Evolutionary conservation across 116 monocot genomes (phyloP).

Genomic region (Cymodocea nodosa): DNA sequence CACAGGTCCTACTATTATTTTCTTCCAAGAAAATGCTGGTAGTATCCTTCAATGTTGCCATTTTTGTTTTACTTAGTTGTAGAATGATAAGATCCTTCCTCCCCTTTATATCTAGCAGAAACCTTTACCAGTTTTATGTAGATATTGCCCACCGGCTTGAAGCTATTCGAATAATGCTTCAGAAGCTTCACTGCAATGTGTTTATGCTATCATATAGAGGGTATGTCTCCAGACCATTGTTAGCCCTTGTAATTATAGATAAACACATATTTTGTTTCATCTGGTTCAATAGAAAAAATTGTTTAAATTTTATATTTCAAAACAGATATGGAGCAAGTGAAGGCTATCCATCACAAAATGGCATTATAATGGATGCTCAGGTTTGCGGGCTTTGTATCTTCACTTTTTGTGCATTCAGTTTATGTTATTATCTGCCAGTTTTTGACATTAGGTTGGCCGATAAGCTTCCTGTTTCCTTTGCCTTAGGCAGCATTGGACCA

Average conservation of each 20-base stretch:
- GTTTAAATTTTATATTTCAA: not conserved
- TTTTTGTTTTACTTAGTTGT: not conserved
- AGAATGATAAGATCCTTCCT: not conserved
- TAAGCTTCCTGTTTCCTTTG: not conserved
- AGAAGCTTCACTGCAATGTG: conserved; percentile 78
- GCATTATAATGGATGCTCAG: conserved; percentile 90
- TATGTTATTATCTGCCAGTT: not conserved
- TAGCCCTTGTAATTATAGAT: not conserved
- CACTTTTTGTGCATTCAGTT: not conserved
- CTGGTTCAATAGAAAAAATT: conserved; percentile 1
- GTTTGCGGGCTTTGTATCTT: conserved; percentile 19
- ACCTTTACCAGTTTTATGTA: conserved; percentile 14
- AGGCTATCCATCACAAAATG: conserved; percentile 83
- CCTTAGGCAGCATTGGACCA: conserved; percentile 81
- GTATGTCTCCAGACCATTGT: conserved; percentile 19
- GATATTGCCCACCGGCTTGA: conserved; percentile 98
- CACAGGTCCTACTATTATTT: conserved; percentile 89
- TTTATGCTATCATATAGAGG: conserved; percentile 97
- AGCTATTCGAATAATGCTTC: conserved; percentile 69
- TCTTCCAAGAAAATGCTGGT: conserved; percentile 99
- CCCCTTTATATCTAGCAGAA: not conserved
- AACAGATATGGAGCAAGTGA: conserved; percentile 87
- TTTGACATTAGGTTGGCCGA: not conserved
- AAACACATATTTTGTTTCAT: not conserved
- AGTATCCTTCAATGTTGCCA: conserved; percentile 47